These are phyloP conservation scores for Auricularia sp. DNA, from an alignment of 768 basidiomycete species.

Conservation along the genomic window DNA sequence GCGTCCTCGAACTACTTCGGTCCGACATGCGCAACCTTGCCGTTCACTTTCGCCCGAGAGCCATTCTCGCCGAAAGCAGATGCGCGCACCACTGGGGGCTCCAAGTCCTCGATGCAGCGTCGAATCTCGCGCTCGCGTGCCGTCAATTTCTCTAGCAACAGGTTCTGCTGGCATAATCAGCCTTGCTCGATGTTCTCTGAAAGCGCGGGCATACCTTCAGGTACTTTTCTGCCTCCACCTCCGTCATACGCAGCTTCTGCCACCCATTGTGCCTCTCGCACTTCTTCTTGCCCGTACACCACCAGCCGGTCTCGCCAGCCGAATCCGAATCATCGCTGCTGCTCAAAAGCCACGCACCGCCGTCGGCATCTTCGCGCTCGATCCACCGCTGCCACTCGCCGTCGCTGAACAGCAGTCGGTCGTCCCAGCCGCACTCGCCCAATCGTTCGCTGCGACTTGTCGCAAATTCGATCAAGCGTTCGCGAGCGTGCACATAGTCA, in stretches of 20 bases:
- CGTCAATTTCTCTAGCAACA: slow-evolving; percentile 34
- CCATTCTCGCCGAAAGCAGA: background rate
- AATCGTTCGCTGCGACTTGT: slow-evolving; percentile 53
- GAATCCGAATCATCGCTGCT: slow-evolving; percentile 14
- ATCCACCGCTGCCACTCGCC: slow-evolving; percentile 69
- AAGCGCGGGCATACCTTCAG: slow-evolving; percentile 34
- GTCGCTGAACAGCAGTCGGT: slow-evolving; percentile 73
- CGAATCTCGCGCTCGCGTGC: slow-evolving; percentile 70
- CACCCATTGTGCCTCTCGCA: slow-evolving; percentile 82
- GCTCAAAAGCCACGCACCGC: slow-evolving; percentile 33
- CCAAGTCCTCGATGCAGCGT: slow-evolving; percentile 61
- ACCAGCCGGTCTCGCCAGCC: slow-evolving; percentile 50
- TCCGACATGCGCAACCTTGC: background rate
- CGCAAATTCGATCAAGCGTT: slow-evolving; percentile 57
- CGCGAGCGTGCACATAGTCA: slow-evolving; percentile 62
- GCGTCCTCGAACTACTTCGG: no score
- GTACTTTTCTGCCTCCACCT: slow-evolving; percentile 67
- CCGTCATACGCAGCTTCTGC: slow-evolving; percentile 66
- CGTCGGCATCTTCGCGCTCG: slow-evolving; percentile 45
- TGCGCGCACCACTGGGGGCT: slow-evolving; percentile 11
- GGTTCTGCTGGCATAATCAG: slow-evolving; percentile 7
- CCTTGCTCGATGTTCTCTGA: background rate
- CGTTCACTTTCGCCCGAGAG: background rate
- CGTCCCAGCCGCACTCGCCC: slow-evolving; percentile 82
- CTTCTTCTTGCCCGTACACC: slow-evolving; percentile 66